Base-by-base conservation (phyloP, 257 asterid genomes). In the Solanum phureja region DNA sequence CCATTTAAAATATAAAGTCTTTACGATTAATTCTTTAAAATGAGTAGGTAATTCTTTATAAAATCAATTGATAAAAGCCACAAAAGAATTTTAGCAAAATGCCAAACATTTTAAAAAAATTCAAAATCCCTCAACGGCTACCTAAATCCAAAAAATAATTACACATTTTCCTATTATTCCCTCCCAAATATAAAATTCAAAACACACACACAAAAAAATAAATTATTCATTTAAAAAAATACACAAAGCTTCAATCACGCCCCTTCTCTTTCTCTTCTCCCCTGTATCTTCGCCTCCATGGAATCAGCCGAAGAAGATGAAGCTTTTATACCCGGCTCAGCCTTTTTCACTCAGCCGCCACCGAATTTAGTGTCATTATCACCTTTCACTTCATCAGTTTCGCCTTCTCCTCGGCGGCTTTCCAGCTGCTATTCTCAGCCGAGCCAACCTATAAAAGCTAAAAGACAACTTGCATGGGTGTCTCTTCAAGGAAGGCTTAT, bases 401-500 rank as follows among this genome's bases (percentile, higher is more conserved):
- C 95, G 6, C 94, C 92, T 9, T 91, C 98, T 12, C 92, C 93
- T 3, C 96, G 98, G 76, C 97, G 98, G 58, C 98, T 96, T 68
- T 94, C 98, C 4, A 93, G 95, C 91, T 90, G 96, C 90, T 95
- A 93, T 87, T 87, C 87, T 31, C 90, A 89, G 88, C 97, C 95
- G 68, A 89, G 62, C 38, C 90, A 88, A 89, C 98, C 98, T 13
- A 85, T 96, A 23, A 87, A 93, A 75, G 91, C 95, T 1, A 92
- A 86, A 56, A 91, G 92, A 87, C 93, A 90, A 90, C 93, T 95
- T 62, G 96, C 99, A 24, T 94, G 99, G 99, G 92, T 96, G 68
- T 95, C 99, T n/a, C 96, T 96, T 66, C 98, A 96, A 90, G 98
- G 98, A 31, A 91, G 98, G 46, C 95, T 96, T 35, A 92, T 96